Conservation (phyloP, 805 yeast species). For the Clavispora asparagi region DNA sequence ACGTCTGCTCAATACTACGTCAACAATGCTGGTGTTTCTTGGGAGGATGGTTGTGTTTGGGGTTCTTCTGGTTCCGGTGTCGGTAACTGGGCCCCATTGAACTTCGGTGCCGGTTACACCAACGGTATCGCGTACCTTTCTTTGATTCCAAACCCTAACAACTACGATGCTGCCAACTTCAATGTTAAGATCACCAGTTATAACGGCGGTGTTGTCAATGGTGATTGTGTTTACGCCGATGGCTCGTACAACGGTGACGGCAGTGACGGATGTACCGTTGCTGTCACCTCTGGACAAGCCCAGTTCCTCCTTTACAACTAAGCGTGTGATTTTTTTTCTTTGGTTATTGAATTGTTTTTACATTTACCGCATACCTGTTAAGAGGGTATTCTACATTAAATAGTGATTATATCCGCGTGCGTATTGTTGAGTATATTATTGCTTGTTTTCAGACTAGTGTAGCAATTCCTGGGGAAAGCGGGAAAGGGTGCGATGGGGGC, state of each 20-base stretch:
- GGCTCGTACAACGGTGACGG: slow-evolving; percentile 71
- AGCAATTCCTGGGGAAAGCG: neutral
- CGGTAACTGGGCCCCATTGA: slow-evolving; percentile 98
- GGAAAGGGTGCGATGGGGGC: no score
- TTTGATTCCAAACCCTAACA: slow-evolving; percentile 93
- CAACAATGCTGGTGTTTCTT: slow-evolving; percentile 85
- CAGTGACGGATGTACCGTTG: slow-evolving; percentile 87
- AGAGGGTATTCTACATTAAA: neutral
- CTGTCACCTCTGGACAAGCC: slow-evolving; percentile 80
- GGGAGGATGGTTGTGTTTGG: slow-evolving; percentile 93
- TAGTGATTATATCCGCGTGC: neutral
- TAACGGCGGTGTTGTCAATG: slow-evolving; percentile 55
- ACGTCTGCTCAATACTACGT: slow-evolving; percentile 75
- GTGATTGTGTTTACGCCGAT: slow-evolving; percentile 74
- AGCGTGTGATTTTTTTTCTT: neutral
- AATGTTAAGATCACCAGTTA: slow-evolving; percentile 66
- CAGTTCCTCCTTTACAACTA: slow-evolving; percentile 65
- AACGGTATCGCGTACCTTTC: slow-evolving; percentile 71
- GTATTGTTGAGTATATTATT: neutral
- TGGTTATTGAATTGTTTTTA: neutral
- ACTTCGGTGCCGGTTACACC: slow-evolving; percentile 87
- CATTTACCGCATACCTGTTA: neutral
- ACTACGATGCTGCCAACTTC: slow-evolving; percentile 53
- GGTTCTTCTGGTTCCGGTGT: slow-evolving; percentile 70
- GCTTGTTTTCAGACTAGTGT: neutral